Percentiles rank a stretch among this genome's conserved stretches.
Evolutionary conservation across 2,329 filamentous ascomycete species (phyloP).

Genomic region (Colletotrichum sp.): DNA sequence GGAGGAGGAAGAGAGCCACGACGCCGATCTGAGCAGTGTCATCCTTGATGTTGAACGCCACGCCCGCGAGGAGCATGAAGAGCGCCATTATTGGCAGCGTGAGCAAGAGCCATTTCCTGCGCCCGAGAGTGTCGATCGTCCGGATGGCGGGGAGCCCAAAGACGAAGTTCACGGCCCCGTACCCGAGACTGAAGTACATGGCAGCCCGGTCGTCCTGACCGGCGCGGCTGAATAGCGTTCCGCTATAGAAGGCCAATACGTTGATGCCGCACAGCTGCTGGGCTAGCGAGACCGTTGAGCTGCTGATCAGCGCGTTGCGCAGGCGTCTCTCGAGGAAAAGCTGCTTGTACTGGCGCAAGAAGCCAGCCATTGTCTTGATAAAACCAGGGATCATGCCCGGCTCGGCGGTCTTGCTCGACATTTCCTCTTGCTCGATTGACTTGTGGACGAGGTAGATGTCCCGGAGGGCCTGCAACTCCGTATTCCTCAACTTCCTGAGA

Average conservation of each 20-base stretch:
- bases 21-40: constrained; percentile 27
- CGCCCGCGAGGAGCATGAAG: constrained; percentile 42
- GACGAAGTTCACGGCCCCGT: constrained; percentile 45
- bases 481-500: constrained; percentile 39
- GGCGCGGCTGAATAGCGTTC: constrained; percentile 27
- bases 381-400: not conserved
- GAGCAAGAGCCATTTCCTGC: constrained; percentile 45
- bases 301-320: constrained; percentile 35
- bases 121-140: constrained; percentile 45
- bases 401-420: not conserved
- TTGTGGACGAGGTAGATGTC: constrained; percentile 44
- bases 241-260: constrained; percentile 49
- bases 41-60: constrained; percentile 32
- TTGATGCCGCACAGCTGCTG: constrained; percentile 41
- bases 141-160: constrained; percentile 45
- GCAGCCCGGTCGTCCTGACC: constrained; percentile 22
- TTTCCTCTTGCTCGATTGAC: constrained; percentile 32
- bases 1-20: constrained; percentile 41
- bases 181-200: constrained; percentile 37
- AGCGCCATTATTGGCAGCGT: constrained; percentile 49
- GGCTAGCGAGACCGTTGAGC: constrained; percentile 34
- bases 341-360: constrained; percentile 30
- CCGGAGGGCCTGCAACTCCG: constrained; percentile 44
- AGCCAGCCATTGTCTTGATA: constrained; percentile 27
- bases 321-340: constrained; percentile 31